These are phyloP conservation scores for Arthrobotrys sinensis DNA, from an alignment of 2,329 filamentous ascomycete species.

Conservation along the genomic window DNA sequence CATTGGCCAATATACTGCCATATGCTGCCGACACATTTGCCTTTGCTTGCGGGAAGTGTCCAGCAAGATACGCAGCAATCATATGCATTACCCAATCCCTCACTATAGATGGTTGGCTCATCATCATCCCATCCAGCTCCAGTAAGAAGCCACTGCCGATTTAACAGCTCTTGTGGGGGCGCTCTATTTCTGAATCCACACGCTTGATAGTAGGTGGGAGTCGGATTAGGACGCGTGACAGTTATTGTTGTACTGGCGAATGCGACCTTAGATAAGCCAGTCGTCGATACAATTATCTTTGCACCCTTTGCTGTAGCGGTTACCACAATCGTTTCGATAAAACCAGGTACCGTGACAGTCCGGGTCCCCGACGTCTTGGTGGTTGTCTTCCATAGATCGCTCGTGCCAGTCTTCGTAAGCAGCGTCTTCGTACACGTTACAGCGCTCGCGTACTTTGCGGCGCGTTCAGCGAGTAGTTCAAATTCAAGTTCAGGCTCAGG, in stretches of 20 bases:
- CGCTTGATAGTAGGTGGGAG: slow-evolving; percentile 16
- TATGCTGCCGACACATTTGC: slow-evolving; percentile 33
- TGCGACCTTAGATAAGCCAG: neutral
- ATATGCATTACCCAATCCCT: neutral
- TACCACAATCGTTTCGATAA: neutral
- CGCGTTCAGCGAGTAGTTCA: neutral
- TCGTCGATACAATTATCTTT: neutral
- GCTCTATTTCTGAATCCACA: slow-evolving; percentile 11
- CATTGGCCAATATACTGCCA: neutral
- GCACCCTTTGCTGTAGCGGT: neutral
- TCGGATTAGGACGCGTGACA: neutral
- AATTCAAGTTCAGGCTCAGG: neutral
- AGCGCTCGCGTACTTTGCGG: slow-evolving; percentile 11
- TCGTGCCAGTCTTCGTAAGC: slow-evolving; percentile 14
- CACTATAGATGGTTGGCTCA: neutral
- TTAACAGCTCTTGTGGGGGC: neutral
- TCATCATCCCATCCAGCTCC: neutral
- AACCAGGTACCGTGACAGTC: neutral
- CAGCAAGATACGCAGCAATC: slow-evolving; percentile 38
- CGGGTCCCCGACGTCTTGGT: slow-evolving; percentile 11
- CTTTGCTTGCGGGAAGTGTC: slow-evolving; percentile 13
- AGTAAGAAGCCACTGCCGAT: neutral
- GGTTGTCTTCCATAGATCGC: slow-evolving; percentile 9
- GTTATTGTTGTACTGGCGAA: neutral
- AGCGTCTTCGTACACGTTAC: slow-evolving; percentile 38